Percentiles rank a stretch among this genome's conserved stretches.
These are phyloP conservation scores for Leptodermis oblonga DNA, from an alignment of 257 asterid genomes.

Conservation along the genomic window DNA sequence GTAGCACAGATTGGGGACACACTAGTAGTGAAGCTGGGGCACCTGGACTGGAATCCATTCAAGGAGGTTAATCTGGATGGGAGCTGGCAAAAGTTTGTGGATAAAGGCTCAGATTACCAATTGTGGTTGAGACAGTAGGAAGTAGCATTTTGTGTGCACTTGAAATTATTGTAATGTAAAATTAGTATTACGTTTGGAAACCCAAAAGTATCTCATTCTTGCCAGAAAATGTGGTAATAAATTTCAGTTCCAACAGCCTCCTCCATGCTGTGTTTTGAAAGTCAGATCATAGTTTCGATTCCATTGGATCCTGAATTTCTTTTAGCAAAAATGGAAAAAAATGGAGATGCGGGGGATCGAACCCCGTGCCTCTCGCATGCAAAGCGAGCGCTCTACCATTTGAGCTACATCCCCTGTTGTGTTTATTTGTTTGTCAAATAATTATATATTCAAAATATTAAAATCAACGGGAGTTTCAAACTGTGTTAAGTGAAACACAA, in stretches of 20 bases:
- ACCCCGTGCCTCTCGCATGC: constrained; percentile 99
- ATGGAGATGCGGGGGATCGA: constrained; percentile 46
- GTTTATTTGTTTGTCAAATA: not conserved
- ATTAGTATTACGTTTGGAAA: not conserved
- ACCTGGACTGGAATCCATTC: constrained; percentile 40
- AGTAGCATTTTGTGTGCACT: too few relatives aligned
- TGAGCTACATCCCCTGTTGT: constrained; percentile 86
- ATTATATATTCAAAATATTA: too few relatives aligned
- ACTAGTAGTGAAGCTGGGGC: constrained; percentile 37
- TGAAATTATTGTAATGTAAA: too few relatives aligned
- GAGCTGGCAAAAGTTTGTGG: constrained; percentile 38
- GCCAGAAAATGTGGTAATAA: not conserved
- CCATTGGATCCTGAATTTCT: too few relatives aligned
- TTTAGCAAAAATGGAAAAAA: too few relatives aligned
- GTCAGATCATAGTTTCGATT: too few relatives aligned
- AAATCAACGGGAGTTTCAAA: too few relatives aligned
- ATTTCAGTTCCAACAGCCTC: not conserved
- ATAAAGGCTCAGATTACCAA: constrained; percentile 37
- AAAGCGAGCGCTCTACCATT: constrained; percentile 99
- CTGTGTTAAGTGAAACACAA: too few relatives aligned
- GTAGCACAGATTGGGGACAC: constrained; percentile 39
- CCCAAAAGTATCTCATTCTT: not conserved
- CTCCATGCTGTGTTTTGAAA: too few relatives aligned
- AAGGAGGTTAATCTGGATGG: constrained; percentile 40
- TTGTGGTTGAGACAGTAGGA: constrained; percentile 39